Evolutionary conservation across 2,329 filamentous ascomycete species (phyloP).

Genomic region (Neonectria hederae): DNA sequence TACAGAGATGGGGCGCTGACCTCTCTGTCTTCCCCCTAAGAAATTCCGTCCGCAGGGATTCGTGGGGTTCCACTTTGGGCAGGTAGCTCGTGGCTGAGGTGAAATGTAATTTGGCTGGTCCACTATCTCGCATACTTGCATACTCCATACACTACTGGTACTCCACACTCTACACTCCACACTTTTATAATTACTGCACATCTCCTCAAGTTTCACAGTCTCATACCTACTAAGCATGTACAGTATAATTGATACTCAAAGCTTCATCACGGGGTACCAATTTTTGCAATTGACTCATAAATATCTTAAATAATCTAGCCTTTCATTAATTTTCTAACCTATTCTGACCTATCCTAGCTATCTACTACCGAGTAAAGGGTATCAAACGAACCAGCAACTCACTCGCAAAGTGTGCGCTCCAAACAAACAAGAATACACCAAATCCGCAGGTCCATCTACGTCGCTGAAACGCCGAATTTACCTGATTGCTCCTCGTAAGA

Average conservation of each 20-base stretch:
- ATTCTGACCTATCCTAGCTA: not conserved
- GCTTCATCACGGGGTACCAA: not conserved
- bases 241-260: not conserved
- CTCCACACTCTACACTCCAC: no score
- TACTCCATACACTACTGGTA: no score
- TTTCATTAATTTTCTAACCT: not conserved
- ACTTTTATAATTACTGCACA: no score
- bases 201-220: no score
- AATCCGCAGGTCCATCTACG: constrained; percentile 6
- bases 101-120: not conserved
- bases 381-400: constrained; percentile 20
- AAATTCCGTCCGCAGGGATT: not conserved
- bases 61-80: not conserved
- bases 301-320: not conserved
- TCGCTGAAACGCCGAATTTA: constrained; percentile 13
- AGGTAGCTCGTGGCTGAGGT: constrained; percentile 12
- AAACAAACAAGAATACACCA: constrained; percentile 1
- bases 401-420: constrained; percentile 2
- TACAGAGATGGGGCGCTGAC: not conserved
- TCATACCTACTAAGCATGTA: not conserved
- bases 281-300: not conserved
- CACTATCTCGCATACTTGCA: constrained; percentile 8
- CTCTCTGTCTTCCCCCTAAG: not conserved
- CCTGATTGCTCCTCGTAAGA: not conserved
- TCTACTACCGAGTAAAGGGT: constrained; percentile 14